Evolutionary conservation across 495 filamentous ascomycete genomes (phyloP).

Genomic region (Podospora comata): DNA sequence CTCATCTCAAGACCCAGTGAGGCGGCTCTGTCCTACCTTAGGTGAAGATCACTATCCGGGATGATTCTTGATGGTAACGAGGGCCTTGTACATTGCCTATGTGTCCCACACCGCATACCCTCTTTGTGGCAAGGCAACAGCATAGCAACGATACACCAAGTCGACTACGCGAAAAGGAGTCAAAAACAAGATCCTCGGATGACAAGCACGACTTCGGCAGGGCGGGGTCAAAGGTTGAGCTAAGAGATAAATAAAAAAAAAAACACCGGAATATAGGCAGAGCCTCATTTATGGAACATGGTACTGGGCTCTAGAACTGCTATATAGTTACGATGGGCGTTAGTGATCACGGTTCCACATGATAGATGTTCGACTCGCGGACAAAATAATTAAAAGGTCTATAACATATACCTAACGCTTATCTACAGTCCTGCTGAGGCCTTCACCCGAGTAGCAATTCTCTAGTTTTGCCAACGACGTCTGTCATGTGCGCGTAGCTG

Average conservation of each 20-base stretch:
- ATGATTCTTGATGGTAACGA: not conserved
- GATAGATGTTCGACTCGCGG: not conserved
- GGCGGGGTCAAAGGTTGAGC: too few relatives aligned
- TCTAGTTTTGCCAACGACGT: too few relatives aligned
- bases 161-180: not conserved
- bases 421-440: too few relatives aligned
- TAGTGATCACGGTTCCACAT: not conserved
- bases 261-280: not conserved
- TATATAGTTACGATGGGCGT: not conserved
- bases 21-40: not conserved
- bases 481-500: not conserved
- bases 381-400: too few relatives aligned
- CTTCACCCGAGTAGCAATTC: too few relatives aligned
- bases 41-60: not conserved
- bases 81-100: not conserved
- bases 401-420: too few relatives aligned
- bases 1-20: conserved; percentile 35
- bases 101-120: not conserved
- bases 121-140: not conserved
- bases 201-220: too few relatives aligned
- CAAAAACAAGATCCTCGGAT: not conserved
- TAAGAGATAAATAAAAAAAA: too few relatives aligned
- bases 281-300: not conserved
- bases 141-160: not conserved
- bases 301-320: not conserved